Evolutionary conservation across 371 early-diverging fungal genomes (phyloP), one percentile per base, ranked within the genome.

Genomic region (Fennellomyces sp.): DNA sequence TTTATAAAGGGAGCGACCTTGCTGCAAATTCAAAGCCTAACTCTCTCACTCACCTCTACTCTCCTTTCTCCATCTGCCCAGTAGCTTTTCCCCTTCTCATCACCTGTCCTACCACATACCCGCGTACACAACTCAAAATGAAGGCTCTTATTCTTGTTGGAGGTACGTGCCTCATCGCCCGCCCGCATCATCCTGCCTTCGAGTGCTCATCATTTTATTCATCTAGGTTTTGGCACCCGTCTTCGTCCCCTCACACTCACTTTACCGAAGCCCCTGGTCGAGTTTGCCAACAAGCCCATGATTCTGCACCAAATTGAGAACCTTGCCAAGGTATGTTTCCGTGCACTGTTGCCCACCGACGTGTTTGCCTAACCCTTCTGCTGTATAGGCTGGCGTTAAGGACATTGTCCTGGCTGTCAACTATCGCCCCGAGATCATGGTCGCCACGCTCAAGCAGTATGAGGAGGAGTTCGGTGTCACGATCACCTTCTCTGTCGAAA

Each of bases 141-240:
- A 98, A 97, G 80, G 99, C 99, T 63, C 88, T 99, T 64, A 97
- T 99, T 85, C 94, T 99, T 60, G 99, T 98, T 72, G 99, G 99
- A 66, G 99, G 97, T 89, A 85, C 60, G 69, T 70, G n/a, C 28
- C 15, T 12, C 17, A 13, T 42, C n/a, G n/a, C 8, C 39, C 23
- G 10, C n/a, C 23, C 23, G 17, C n/a, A 45, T 21, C 45, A 45
- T 21, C 45, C 23, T 13, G 17, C 13, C 13, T 13, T 39, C 17
- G n/a, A 39, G 5, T 42, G 5, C 8, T 48, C 55, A 8, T 45
- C 27, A 42, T 51, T n/a, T 27, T 52, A 23, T 10, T 51, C 21
- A 30, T 48, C 15, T 64, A 96, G 96, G 97, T 56, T 97, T 96
- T 75, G 99, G 99, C 60, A 99, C 99, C 54, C 93, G 99, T 72